phyloP scores from a whole-genome alignment of 2,329 filamentous ascomycete genomes.

The Lasiodiplodia theobromae region DNA sequence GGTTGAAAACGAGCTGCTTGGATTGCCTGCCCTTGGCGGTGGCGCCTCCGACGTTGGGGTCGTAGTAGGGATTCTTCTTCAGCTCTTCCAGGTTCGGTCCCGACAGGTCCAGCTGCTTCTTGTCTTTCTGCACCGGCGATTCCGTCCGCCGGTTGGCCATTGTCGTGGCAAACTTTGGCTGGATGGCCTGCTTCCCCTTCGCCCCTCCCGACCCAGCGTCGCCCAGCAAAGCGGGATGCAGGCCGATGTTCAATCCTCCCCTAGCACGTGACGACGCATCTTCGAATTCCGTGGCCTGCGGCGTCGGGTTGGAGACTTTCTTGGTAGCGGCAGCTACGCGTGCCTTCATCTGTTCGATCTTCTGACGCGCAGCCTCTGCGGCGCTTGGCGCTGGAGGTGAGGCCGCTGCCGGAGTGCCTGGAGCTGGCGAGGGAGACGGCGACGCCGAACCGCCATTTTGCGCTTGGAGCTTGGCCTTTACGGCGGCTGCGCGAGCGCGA shows the following conservation, averaged over 20 bases:
- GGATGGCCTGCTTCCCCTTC: conserved; percentile 51
- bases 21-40: conserved; percentile 70
- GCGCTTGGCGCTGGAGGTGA: conserved; percentile 30
- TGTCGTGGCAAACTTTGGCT: conserved; percentile 62
- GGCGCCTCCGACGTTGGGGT: conserved; percentile 68
- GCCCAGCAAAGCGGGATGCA: conserved; percentile 75
- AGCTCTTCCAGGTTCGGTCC: conserved; percentile 65
- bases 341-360: conserved; percentile 79
- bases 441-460: conserved; percentile 31
- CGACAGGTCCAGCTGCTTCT: conserved; percentile 63
- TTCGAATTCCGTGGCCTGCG: conserved; percentile 54
- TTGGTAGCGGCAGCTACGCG: conserved; percentile 37
- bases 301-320: conserved; percentile 48
- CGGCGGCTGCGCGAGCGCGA: conserved; percentile 37
- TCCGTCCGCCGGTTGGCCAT: conserved; percentile 63
- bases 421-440: conserved; percentile 31
- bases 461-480: conserved; percentile 43
- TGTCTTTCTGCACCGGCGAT: conserved; percentile 50
- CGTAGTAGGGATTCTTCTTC: conserved; percentile 82
- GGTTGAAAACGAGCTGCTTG: conserved; percentile 85
- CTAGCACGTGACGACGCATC: conserved; percentile 59
- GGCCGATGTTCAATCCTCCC: conserved; percentile 75
- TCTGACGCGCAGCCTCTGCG: conserved; percentile 49
- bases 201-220: conserved; percentile 48
- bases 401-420: conserved; percentile 31